phyloP scores from a whole-genome alignment of 129 eudicot species.

The Silybum marianum region DNA sequence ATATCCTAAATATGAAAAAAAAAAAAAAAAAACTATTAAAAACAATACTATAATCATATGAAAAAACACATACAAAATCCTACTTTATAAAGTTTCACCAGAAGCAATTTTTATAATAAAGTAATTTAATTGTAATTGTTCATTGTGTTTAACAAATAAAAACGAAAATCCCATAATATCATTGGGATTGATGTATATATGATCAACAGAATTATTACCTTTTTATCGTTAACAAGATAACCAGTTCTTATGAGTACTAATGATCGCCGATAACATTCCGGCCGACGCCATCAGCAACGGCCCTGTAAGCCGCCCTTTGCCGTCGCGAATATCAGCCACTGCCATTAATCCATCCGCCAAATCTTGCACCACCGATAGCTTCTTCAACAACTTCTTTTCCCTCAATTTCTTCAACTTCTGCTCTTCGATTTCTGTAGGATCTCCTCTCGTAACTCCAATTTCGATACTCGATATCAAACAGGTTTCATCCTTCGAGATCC shows the following conservation, averaged over 20 bases:
- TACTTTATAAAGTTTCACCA: background rate
- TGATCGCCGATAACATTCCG: conserved; percentile 78
- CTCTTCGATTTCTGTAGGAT: conserved; percentile 32
- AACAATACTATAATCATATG: too few relatives aligned
- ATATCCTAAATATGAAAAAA: too few relatives aligned
- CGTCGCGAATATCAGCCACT: conserved; percentile 81
- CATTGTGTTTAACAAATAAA: background rate
- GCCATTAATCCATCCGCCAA: conserved; percentile 93
- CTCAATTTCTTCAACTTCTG: conserved; percentile 56
- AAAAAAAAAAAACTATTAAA: too few relatives aligned
- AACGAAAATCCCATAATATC: background rate
- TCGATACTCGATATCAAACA: conserved; percentile 62
- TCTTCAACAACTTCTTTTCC: conserved; percentile 72
- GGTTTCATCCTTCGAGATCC: conserved; percentile 52
- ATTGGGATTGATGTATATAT: background rate
- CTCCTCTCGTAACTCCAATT: conserved; percentile 47
- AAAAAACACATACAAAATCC: too few relatives aligned
- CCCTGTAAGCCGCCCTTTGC: conserved; percentile 60
- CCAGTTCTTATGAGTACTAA: conserved; percentile 98
- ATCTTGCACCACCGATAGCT: conserved; percentile 80
- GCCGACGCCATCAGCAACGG: conserved; percentile 76
- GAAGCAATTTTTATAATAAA: background rate
- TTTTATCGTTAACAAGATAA: conserved; percentile 52
- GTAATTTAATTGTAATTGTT: background rate
- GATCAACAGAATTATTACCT: background rate